Percentiles rank a stretch among this genome's conserved stretches.
These are phyloP conservation scores for Melampsora abietis-canadensis DNA, from an alignment of 1,284 basidiomycete genomes.

Conservation along the genomic window DNA sequence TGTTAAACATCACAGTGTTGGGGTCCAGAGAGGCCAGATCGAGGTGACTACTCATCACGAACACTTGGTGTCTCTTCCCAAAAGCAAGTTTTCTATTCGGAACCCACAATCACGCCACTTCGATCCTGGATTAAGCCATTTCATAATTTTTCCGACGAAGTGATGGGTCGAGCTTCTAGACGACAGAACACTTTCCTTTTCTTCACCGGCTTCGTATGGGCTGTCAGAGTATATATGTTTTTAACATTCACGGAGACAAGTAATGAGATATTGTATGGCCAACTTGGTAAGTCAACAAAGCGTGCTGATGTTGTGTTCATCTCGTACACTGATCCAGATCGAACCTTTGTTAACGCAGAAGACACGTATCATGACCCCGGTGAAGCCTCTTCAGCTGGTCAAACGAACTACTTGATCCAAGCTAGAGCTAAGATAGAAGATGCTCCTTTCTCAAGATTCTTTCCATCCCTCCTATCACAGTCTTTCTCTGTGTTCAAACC, in stretches of 20 bases:
- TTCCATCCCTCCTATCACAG: neutral
- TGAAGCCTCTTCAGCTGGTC: neutral
- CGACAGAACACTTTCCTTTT: neutral
- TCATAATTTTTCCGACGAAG: neutral
- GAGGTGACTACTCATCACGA: too few species aligned
- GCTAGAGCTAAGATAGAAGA: too few species aligned
- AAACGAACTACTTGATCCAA: too few species aligned
- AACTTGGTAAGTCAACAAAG: neutral
- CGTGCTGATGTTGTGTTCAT: neutral
- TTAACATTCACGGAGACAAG: neutral
- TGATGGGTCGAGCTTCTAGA: neutral
- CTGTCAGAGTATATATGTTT: conserved; percentile 7
- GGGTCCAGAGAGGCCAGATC: too few species aligned
- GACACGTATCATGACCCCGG: neutral
- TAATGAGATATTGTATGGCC: conserved; percentile 7
- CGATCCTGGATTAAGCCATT: too few species aligned
- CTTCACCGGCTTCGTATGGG: neutral
- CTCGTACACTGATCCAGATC: neutral
- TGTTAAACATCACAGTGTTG: too few species aligned
- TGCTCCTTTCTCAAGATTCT: too few species aligned
- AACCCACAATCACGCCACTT: too few species aligned
- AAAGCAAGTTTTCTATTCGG: too few species aligned
- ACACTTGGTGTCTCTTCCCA: too few species aligned
- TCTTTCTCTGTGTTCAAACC: neutral
- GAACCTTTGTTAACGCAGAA: neutral